Evolutionary conservation across 257 asterid genomes (phyloP), one percentile per base, ranked within the genome.

Genomic region (Penstemon newberryi): DNA sequence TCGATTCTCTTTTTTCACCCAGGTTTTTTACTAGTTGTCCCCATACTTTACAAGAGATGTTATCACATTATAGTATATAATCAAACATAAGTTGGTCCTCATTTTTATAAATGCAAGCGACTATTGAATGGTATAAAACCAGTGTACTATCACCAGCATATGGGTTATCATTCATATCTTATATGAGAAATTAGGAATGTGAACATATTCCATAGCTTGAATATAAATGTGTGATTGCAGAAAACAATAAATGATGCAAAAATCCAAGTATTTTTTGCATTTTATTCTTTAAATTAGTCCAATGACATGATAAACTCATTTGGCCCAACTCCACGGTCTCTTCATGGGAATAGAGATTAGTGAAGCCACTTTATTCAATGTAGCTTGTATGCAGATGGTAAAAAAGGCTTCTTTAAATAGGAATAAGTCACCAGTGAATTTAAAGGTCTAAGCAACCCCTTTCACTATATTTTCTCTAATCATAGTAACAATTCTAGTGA

Each of bases 21-120:
- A 13, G 6, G 61, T 63, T 58, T 64, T 57, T 63, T 62, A 40
- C 72, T 54, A n/a, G 13, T 25, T 58, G 42, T 25, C 67, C 60
- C 50, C 42, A 18, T 41, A 40, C 43, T 18, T 58, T 41, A 58
- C 52, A 59, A 5, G 58, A 75, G 73, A 53, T 56, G 6, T 51
- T 49, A 41, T 68, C 42, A 49, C 5, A 43, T 66, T 15, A 62
- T 33, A 58, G 58, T 3, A 40, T 19, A 52, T 55, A 39, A 66
- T 15, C 39, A 36, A 15, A 38, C 49, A 38, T 60, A 52, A 69
- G 65, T 56, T 3, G 10, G 25, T 54, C 57, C 38, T 60, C 4
- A 36, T 3, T 36, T 56, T 18, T 59, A 36, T 5, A 7, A 18
- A 8, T 40, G 44, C 50, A 64, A 19, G 10, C 15, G 51, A 49